phyloP scores from a whole-genome alignment of 78 protist species.

The Ministeria vibrans region DNA sequence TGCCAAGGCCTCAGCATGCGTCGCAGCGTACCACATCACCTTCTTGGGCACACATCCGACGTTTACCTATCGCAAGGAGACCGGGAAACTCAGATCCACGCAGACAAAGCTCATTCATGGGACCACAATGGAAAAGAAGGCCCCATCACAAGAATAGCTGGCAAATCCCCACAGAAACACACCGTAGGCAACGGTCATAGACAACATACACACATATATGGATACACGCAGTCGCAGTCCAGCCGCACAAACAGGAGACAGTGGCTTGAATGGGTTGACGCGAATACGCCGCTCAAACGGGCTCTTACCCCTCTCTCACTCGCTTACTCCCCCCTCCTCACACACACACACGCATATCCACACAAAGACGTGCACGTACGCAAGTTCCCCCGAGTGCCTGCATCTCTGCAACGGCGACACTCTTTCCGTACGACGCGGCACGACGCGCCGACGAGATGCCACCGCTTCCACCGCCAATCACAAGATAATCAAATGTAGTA shows the following conservation, averaged over 20 bases:
- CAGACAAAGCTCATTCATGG: neutral
- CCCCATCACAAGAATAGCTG: no score
- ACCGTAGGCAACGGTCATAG: no score
- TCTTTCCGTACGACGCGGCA: constrained; percentile 43
- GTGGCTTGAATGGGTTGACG: no score
- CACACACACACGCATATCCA: no score
- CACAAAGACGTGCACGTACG: constrained; percentile 38
- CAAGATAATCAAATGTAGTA: constrained; percentile 41
- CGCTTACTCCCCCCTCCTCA: no score
- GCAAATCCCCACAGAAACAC: no score
- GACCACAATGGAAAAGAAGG: no score
- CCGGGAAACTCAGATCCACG: constrained; percentile 45
- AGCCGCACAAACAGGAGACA: no score
- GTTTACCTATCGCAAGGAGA: constrained; percentile 54
- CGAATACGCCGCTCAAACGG: no score
- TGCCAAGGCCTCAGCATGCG: constrained; percentile 23
- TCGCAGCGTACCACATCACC: constrained; percentile 73
- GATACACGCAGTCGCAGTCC: no score
- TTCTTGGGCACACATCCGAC: constrained; percentile 94
- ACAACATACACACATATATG: no score
- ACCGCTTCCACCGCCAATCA: constrained; percentile 59
- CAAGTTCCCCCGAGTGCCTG: constrained; percentile 72
- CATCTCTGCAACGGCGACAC: constrained; percentile 25
- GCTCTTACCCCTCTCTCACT: no score
- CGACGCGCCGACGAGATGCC: constrained; percentile 55